Conservation (phyloP, 495 filamentous ascomycete species). For the Podospora comata region DNA sequence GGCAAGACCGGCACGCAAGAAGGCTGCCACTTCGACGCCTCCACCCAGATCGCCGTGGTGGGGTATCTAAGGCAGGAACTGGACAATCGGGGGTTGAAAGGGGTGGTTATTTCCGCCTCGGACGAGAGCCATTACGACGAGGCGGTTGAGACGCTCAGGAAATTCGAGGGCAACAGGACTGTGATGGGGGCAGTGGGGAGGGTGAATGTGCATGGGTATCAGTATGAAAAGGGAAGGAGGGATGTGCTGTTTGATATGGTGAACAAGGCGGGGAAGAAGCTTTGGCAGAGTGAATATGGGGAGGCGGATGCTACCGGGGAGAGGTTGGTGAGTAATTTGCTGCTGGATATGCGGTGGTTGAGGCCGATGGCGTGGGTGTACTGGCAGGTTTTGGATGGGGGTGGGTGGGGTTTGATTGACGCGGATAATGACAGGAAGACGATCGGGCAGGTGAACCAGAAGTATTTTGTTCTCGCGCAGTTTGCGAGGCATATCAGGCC, state of each 20-base stretch:
- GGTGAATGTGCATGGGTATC: conserved; percentile 42
- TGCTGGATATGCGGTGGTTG: conserved; percentile 40
- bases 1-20: conserved; percentile 36
- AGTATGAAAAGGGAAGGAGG: conserved; percentile 31
- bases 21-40: conserved; percentile 34
- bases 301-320: conserved; percentile 36
- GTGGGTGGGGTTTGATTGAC: conserved; percentile 37
- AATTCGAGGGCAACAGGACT: conserved; percentile 21
- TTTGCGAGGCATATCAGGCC: conserved; percentile 36
- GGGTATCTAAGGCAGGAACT: conserved; percentile 28
- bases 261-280: conserved; percentile 25
- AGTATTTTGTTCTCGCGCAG: conserved; percentile 39
- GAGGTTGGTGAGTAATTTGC: conserved; percentile 32
- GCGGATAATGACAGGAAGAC: conserved; percentile 33
- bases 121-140: conserved; percentile 36
- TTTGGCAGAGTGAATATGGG: conserved; percentile 44
- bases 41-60: conserved; percentile 30
- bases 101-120: conserved; percentile 29
- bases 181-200: conserved; percentile 27
- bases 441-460: conserved; percentile 29
- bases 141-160: conserved; percentile 32
- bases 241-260: conserved; percentile 28
- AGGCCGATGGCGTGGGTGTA: conserved; percentile 42
- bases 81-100: conserved; percentile 27
- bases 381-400: conserved; percentile 39